These are phyloP conservation scores for Sporothrix variecibatus DNA, from an alignment of 2,329 filamentous ascomycete species.

Conservation along the genomic window DNA sequence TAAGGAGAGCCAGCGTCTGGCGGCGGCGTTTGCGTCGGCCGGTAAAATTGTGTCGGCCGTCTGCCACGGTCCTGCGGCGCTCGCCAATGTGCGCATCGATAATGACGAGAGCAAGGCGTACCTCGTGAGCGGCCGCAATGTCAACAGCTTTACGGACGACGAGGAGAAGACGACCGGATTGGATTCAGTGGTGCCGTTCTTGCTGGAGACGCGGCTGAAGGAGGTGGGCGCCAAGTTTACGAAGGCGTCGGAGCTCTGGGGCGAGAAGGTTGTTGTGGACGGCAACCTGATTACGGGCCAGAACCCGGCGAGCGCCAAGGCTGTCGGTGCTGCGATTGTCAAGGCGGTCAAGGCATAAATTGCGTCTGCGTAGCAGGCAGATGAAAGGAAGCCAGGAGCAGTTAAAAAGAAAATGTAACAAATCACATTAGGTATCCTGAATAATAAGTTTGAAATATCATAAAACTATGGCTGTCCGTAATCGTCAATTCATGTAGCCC, in stretches of 20 bases:
- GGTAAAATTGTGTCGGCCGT: slow-evolving; percentile 67
- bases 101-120: slow-evolving; percentile 46
- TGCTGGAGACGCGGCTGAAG: slow-evolving; percentile 58
- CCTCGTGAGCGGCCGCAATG: slow-evolving; percentile 57
- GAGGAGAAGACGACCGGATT: slow-evolving; percentile 54
- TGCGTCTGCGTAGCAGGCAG: neutral
- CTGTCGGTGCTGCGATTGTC: slow-evolving; percentile 53
- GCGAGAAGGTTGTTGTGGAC: slow-evolving; percentile 51
- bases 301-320: slow-evolving; percentile 57
- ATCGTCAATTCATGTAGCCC: neutral
- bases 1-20: slow-evolving; percentile 57
- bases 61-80: slow-evolving; percentile 67
- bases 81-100: slow-evolving; percentile 55
- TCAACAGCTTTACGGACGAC: slow-evolving; percentile 61
- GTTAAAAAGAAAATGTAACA: neutral
- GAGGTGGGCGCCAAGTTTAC: slow-evolving; percentile 56
- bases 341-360: slow-evolving; percentile 39
- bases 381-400: neutral
- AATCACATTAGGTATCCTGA: neutral
- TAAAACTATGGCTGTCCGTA: neutral
- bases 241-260: slow-evolving; percentile 54
- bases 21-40: slow-evolving; percentile 62
- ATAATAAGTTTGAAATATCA: neutral
- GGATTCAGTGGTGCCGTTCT: slow-evolving; percentile 54
- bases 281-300: slow-evolving; percentile 59